A percentile compares a stretch with the other conserved stretches of the same genome.
Conservation (phyloP, 345 rosid species). For the Euclidium syriacum region DNA sequence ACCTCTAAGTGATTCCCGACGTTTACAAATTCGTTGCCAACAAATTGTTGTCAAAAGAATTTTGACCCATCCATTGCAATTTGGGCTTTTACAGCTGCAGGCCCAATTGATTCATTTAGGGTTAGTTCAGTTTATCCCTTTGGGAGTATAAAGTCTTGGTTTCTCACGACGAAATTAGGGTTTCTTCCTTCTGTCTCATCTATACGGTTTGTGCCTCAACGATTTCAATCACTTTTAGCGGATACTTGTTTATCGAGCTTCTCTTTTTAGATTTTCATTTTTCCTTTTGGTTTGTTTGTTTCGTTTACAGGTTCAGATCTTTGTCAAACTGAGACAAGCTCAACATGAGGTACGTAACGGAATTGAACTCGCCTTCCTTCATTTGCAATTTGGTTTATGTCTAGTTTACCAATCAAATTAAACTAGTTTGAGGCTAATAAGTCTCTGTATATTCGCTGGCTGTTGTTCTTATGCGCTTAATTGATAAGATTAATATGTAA, state of each 20-base stretch:
- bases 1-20: too few species aligned
- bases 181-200: constrained; percentile 18
- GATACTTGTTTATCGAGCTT: neutral
- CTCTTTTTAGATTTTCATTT: neutral
- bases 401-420: neutral
- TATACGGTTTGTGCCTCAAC: constrained; percentile 7
- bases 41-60: too few species aligned
- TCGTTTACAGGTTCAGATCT: constrained; percentile 14
- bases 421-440: neutral
- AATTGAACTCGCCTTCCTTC: neutral
- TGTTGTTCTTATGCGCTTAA: neutral
- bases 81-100: too few species aligned
- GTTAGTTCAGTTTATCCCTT: too few species aligned
- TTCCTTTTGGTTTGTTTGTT: neutral
- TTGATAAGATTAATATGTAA: neutral
- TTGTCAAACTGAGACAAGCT: neutral
- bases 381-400: neutral
- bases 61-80: too few species aligned
- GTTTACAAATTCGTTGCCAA: too few species aligned
- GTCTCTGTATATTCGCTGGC: neutral
- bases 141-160: too few species aligned
- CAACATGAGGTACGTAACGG: constrained; percentile 18
- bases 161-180: too few species aligned
- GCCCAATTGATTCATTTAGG: too few species aligned
- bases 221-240: neutral